A percentile compares a stretch with the other conserved stretches of the same genome.
These are phyloP conservation scores for Dothideomycetes sp. DNA, from an alignment of 2,329 filamentous ascomycete genomes.

Conservation along the genomic window DNA sequence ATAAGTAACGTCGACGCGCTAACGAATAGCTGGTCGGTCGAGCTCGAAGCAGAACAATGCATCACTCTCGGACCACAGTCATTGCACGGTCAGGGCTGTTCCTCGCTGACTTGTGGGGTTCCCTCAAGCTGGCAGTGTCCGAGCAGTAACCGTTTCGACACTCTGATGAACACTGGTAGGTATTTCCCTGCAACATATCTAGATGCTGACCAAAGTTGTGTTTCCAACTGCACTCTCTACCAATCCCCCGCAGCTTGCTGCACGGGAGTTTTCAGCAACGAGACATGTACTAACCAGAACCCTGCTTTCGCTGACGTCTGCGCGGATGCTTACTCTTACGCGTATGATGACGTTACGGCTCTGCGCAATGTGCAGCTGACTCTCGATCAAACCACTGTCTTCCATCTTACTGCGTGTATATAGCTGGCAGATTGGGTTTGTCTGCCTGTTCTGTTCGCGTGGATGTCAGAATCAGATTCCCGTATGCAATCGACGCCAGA, in stretches of 20 bases:
- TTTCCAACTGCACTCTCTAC: background rate
- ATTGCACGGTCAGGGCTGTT: background rate
- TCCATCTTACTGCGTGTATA: no score
- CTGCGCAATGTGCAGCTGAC: no score
- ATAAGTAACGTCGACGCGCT: background rate
- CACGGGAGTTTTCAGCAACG: background rate
- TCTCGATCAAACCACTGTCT: no score
- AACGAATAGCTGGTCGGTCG: background rate
- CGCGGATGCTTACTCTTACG: background rate
- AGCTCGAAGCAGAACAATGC: background rate
- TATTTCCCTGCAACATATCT: background rate
- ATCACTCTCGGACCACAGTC: background rate
- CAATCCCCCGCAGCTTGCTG: background rate
- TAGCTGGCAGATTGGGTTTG: no score
- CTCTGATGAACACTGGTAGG: background rate
- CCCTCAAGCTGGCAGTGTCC: background rate
- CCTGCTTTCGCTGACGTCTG: background rate
- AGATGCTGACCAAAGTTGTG: background rate
- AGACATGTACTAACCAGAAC: background rate
- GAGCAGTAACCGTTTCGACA: background rate
- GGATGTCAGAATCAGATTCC: no score
- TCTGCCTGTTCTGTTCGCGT: no score
- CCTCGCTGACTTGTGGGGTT: background rate
- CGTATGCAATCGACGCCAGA: no score
- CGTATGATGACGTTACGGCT: background rate